Evolutionary conservation across 345 rosid genomes (phyloP).

Genomic region (Syzygium jambos): DNA sequence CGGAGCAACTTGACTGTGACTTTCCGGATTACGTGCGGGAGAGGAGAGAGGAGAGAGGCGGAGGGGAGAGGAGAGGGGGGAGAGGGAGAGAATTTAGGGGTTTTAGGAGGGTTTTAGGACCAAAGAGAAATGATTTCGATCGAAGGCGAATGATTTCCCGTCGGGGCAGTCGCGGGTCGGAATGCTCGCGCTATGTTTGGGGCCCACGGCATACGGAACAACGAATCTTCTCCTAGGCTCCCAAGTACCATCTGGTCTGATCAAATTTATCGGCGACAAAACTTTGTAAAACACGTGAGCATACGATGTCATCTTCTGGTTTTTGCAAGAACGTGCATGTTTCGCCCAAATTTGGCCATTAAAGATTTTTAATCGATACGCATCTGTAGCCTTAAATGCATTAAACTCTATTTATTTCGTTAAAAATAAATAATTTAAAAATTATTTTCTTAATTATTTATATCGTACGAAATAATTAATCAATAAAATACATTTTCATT

Average conservation of each 20-base stretch:
- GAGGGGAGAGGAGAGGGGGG: background rate
- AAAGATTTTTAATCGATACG: background rate
- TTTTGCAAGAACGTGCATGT: background rate
- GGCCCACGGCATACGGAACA: background rate
- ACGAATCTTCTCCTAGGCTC: background rate
- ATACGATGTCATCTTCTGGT: background rate
- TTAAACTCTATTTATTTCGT: too few species aligned
- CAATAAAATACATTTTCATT: too few species aligned
- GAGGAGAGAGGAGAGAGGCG: background rate
- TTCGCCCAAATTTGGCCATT: background rate
- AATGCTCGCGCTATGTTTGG: background rate
- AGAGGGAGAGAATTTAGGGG: background rate
- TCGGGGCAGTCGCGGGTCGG: background rate
- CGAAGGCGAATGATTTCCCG: background rate
- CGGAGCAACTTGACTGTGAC: background rate
- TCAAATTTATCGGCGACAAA: background rate
- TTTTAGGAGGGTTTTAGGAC: constrained; percentile 7
- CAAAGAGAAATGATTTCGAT: background rate
- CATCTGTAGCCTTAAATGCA: background rate
- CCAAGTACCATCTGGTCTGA: background rate
- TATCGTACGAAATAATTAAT: too few species aligned
- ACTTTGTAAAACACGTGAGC: background rate
- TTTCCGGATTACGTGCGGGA: background rate
- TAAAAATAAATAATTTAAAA: background rate
- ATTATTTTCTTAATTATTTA: background rate